A percentile compares a stretch with the other conserved stretches of the same genome.
These are phyloP conservation scores for Apophysomyces elegans DNA, from an alignment of 371 early-diverging fungal species.

Conservation along the genomic window DNA sequence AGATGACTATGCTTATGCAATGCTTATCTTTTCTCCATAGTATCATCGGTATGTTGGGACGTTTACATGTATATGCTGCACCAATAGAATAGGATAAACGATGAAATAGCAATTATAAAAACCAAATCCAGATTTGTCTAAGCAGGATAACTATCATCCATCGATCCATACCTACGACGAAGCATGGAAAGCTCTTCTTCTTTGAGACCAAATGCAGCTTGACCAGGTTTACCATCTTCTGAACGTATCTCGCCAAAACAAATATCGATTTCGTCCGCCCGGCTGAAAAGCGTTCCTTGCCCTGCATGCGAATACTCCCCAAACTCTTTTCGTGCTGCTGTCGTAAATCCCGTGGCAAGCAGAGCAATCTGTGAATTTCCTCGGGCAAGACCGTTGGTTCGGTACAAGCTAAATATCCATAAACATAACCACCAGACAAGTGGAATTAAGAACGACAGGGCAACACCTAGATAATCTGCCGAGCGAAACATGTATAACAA, in stretches of 20 bases:
- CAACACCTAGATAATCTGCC: slow-evolving; percentile 14
- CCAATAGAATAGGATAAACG: neutral
- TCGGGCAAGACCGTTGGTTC: slow-evolving; percentile 22
- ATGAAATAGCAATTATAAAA: neutral
- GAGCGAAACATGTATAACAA: slow-evolving; percentile 12
- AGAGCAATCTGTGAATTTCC: slow-evolving; percentile 28
- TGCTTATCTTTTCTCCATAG: too few species aligned
- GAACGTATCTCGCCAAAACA: slow-evolving; percentile 17
- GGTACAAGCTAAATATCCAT: slow-evolving; percentile 22
- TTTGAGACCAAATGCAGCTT: slow-evolving; percentile 19
- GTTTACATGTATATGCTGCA: neutral
- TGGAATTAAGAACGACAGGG: slow-evolving; percentile 18
- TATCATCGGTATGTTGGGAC: too few species aligned
- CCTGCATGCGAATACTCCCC: slow-evolving; percentile 22
- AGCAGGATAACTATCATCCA: neutral
- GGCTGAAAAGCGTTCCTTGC: slow-evolving; percentile 14
- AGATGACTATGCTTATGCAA: too few species aligned
- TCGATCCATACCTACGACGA: neutral
- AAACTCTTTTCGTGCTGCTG: slow-evolving; percentile 14
- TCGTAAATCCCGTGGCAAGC: slow-evolving; percentile 22
- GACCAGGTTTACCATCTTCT: slow-evolving; percentile 11
- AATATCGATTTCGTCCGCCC: slow-evolving; percentile 14
- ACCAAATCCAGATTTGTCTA: neutral
- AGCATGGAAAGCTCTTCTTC: slow-evolving; percentile 16
- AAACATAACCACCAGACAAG: slow-evolving; percentile 21